Base-by-base conservation (phyloP, 768 basidiomycete genomes). In the Rhodotorula paludigena region DNA sequence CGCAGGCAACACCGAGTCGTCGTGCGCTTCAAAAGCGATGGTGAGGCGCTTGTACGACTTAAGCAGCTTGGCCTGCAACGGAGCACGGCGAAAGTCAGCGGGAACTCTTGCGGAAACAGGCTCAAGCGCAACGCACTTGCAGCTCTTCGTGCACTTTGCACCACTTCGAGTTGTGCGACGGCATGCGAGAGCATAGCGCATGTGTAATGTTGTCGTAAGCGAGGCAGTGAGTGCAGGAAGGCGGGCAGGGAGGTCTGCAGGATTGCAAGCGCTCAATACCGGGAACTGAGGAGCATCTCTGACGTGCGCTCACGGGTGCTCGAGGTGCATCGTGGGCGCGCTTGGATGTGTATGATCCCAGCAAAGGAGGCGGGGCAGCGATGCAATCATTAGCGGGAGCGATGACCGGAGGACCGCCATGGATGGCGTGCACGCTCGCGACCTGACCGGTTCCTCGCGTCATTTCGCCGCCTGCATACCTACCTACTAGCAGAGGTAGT, bases 31-130 rank as follows among this genome's bases (percentile, higher is more conserved):
- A 48, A 62, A 67, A 5, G 71, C 71, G 35, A 53, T 45, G 1
- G 71, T 68, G 35, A 65, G 60, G 14, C 71, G 66, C 41, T 72
- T 72, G 64, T 72, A 72, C 10, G 66, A 62, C 44, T 72, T 72
- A 60, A 72, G 71, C 1, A 68, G 60, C 41, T 72, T 72, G 12
- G 71, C 71, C 66, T 72, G 63, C 5, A 18, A 3, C 33, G 11
- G 14, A 25, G 3, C 1, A 12, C 7, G n/a, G n/a, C n/a, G 35
- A 41, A 28, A 45, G 30, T 10, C 28, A n/a, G n/a, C 8, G 20
- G 14, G 3, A 32, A 15, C 28, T 1, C 7, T 5, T 20, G 12
- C 36, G 32, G 38, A 11, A 32, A 25, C 7, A 15, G 1, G 35
- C 15, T 5, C 32, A 10, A 38, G 23, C 7, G 9, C n/a, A 32